phyloP scores from a whole-genome alignment of 2,329 filamentous ascomycete genomes.

The Calonectria hongkongensis region DNA sequence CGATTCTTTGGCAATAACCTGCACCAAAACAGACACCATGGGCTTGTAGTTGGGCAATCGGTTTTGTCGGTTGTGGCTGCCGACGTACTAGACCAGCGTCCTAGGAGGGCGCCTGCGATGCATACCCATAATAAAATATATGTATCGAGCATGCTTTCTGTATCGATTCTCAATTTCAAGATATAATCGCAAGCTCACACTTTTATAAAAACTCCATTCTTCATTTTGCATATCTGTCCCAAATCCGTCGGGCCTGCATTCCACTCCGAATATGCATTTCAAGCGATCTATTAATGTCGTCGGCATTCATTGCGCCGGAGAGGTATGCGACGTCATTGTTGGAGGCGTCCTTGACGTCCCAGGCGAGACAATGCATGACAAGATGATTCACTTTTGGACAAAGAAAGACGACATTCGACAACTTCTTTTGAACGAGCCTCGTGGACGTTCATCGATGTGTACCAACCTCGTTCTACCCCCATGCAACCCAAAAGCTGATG shows the following conservation, averaged over 20 bases:
- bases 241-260: background rate
- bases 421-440: constrained; percentile 44
- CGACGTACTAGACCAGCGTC: background rate
- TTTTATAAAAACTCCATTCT: background rate
- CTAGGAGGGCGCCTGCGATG: background rate
- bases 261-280: constrained; percentile 35
- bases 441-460: constrained; percentile 44
- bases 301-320: constrained; percentile 45
- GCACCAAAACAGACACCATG: no score
- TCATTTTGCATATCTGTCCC: background rate
- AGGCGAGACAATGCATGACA: constrained; percentile 46
- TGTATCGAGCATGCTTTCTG: background rate
- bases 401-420: constrained; percentile 44
- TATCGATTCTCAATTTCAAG: no score
- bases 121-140: background rate
- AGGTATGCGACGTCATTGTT: constrained; percentile 48
- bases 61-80: background rate
- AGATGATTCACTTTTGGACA: constrained; percentile 45
- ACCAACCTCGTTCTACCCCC: constrained; percentile 44
- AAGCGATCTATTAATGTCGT: constrained; percentile 49
- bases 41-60: background rate
- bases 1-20: background rate
- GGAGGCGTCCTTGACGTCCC: constrained; percentile 46
- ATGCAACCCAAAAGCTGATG: constrained; percentile 44
- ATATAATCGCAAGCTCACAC: no score